These are phyloP conservation scores for Ilyonectria sp. DNA, from an alignment of 2,329 filamentous ascomycete species.

Conservation along the genomic window DNA sequence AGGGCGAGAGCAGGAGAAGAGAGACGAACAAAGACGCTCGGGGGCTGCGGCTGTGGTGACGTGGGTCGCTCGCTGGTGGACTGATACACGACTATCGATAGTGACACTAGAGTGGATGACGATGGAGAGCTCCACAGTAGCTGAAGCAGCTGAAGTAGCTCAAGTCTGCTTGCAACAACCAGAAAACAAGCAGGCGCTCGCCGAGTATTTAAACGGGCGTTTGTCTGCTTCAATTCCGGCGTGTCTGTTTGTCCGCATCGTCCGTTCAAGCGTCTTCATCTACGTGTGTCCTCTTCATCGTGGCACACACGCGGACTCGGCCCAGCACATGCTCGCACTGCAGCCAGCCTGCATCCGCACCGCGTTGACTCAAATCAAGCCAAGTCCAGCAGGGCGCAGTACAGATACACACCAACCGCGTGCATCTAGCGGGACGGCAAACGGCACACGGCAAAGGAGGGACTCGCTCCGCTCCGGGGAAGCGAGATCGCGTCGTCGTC, in stretches of 20 bases:
- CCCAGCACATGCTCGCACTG: neutral
- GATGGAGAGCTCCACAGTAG: neutral
- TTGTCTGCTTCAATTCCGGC: no score
- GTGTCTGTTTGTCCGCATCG: neutral
- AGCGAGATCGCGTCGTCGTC: no score
- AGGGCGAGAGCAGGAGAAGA: neutral
- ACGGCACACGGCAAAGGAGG: neutral
- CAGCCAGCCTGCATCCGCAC: no score
- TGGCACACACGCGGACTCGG: neutral
- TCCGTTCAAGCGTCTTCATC: no score
- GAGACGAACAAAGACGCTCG: neutral
- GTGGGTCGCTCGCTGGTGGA: slow-evolving; percentile 2
- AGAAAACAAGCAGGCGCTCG: neutral
- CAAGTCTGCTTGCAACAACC: neutral
- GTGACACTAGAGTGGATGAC: neutral
- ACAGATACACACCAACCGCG: no score
- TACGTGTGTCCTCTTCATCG: neutral
- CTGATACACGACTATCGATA: slow-evolving; percentile 4
- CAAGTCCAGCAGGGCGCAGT: no score
- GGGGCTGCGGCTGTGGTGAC: neutral
- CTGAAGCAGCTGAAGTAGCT: no score
- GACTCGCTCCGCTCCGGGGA: neutral
- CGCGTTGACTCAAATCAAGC: neutral
- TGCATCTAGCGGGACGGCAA: neutral
- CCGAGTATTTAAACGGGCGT: neutral